These are phyloP conservation scores for Hirschfeldia incana DNA, from an alignment of 345 rosid species.

Conservation along the genomic window DNA sequence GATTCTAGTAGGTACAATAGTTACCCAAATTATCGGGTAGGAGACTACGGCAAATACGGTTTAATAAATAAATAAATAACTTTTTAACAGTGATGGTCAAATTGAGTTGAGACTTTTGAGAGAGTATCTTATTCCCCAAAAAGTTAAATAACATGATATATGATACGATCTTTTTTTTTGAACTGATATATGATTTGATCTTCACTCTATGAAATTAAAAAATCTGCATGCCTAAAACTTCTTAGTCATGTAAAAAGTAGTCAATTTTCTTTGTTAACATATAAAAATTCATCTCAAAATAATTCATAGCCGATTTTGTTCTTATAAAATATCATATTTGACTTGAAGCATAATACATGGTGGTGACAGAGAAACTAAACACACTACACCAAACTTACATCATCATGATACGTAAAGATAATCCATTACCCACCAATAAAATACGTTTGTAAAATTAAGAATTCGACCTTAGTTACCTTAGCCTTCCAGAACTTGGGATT, in stretches of 20 bases:
- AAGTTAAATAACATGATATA: not conserved
- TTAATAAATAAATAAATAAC: not conserved
- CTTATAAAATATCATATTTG: not conserved
- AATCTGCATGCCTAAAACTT: not conserved
- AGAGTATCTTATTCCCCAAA: not conserved
- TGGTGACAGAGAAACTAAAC: conserved; percentile 30
- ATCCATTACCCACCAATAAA: conserved; percentile 20
- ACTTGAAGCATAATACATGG: conserved; percentile 33
- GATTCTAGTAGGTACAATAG: not conserved
- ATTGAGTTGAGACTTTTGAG: not conserved
- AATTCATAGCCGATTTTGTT: not conserved
- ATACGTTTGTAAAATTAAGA: conserved; percentile 2
- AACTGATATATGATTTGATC: too few relatives aligned
- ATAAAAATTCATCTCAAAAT: conserved; percentile 3
- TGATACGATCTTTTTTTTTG: not conserved
- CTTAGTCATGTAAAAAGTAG: not conserved
- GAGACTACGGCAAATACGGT: not conserved
- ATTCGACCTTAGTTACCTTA: not conserved
- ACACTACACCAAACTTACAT: conserved; percentile 35
- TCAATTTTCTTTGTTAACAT: not conserved
- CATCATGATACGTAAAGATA: conserved; percentile 28
- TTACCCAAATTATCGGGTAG: not conserved
- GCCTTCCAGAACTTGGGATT: not conserved
- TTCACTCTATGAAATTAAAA: not conserved
- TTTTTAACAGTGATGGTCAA: not conserved